phyloP scores from a whole-genome alignment of 306 rosid species.

The Astragalus membranaceus region DNA sequence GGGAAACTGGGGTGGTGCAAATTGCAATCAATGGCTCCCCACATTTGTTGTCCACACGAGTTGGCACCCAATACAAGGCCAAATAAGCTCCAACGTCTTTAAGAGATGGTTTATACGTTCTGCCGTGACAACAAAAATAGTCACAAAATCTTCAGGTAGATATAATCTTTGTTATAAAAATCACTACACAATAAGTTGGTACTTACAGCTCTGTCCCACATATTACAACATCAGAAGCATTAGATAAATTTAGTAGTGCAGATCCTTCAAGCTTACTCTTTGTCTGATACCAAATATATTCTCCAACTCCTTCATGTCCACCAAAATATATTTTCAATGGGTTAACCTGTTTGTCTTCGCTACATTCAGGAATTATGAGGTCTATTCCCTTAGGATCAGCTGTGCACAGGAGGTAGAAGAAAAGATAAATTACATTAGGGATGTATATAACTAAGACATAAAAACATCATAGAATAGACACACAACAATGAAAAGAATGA shows the following conservation, averaged over 20 bases:
- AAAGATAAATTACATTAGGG: not conserved
- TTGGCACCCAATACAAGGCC: constrained; percentile 83
- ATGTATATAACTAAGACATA: not conserved
- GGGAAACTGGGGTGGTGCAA: constrained; percentile 56
- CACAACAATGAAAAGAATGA: not conserved
- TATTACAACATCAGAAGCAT: constrained; percentile 43
- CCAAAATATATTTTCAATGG: constrained; percentile 73
- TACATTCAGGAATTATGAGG: constrained; percentile 69
- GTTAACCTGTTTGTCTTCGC: constrained; percentile 45
- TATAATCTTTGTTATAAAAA: constrained; percentile 19
- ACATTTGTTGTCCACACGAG: constrained; percentile 65
- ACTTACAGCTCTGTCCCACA: constrained; percentile 72
- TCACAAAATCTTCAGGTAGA: constrained; percentile 10
- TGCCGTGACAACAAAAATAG: constrained; percentile 29
- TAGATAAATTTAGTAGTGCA: constrained; percentile 47
- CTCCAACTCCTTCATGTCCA: constrained; percentile 87
- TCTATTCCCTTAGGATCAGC: constrained; percentile 83
- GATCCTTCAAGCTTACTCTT: constrained; percentile 59
- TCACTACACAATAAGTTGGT: constrained; percentile 8
- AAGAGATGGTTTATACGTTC: constrained; percentile 67
- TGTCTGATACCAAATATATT: constrained; percentile 70
- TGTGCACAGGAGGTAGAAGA: constrained; percentile 14
- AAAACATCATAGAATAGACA: not conserved
- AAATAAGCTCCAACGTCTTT: constrained; percentile 77
- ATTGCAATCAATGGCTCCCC: constrained; percentile 74